Evolutionary conservation across 2,329 filamentous ascomycete genomes (phyloP).

Genomic region (Coniosporium tulheliwenetii): DNA sequence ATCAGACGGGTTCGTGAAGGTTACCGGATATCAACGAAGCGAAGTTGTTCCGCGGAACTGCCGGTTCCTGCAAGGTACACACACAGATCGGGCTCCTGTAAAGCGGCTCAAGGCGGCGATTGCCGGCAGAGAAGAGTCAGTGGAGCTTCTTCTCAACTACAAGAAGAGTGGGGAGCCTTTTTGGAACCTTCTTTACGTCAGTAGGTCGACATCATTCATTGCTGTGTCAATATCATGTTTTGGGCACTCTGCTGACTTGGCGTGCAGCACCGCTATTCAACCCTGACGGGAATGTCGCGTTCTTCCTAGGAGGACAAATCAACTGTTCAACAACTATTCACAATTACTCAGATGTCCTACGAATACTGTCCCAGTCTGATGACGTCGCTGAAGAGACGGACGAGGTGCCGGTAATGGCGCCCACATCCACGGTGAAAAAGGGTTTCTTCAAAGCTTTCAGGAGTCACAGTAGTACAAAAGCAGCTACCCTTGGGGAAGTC

Average conservation of each 20-base stretch:
- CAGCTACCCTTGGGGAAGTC: constrained; percentile 14
- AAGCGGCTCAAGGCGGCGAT: constrained; percentile 27
- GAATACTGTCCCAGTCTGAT: constrained; percentile 25
- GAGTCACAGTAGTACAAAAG: constrained; percentile 6
- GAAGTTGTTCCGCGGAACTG: constrained; percentile 36
- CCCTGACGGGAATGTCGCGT: constrained; percentile 29
- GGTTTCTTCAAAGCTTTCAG: constrained; percentile 13
- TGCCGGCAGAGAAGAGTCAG: constrained; percentile 25
- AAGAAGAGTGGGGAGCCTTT: constrained; percentile 36
- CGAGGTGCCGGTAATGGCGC: constrained; percentile 5
- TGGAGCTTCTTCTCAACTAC: constrained; percentile 37
- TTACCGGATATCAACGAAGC: constrained; percentile 32
- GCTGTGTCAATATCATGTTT: neutral
- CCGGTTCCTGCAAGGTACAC: constrained; percentile 32
- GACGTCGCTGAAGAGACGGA: constrained; percentile 14
- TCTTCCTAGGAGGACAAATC: constrained; percentile 41
- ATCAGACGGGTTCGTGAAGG: constrained; percentile 35
- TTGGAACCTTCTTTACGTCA: constrained; percentile 41
- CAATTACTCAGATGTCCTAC: constrained; percentile 34
- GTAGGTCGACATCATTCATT: constrained; percentile 3
- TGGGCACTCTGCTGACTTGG: neutral
- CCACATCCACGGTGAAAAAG: neutral
- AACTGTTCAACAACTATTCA: constrained; percentile 40
- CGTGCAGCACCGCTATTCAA: constrained; percentile 31
- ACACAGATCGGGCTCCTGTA: constrained; percentile 28